Evolutionary conservation across 805 yeast genomes (phyloP), one percentile per base, ranked within the genome.

Genomic region (Candida railenensis): DNA sequence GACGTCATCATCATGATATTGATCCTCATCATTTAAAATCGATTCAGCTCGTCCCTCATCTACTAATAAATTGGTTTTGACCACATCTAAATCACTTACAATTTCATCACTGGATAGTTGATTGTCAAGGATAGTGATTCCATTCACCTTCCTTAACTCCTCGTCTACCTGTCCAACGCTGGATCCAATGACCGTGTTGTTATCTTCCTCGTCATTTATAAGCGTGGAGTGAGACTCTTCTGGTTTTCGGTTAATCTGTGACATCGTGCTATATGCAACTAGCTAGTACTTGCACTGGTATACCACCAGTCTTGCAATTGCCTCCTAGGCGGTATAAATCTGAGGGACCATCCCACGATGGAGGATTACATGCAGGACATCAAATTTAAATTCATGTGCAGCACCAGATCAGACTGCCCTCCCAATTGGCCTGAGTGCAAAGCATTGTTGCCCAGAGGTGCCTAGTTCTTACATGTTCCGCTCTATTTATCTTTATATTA

Each of bases 31-130:
- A 25, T 25, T 25, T 11, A 25, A 25, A 25, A 25, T 11, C 11
- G 30, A 25, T 44, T 48, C 53, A 36, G n/a, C 34, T 40, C 55
- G 53, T 34, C 65, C 54, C 37, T 52, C 53, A 11, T 50, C 45
- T 34, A 59, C 61, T 21, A 63, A 49, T 44, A 48, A 28, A 43
- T 66, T 65, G 8, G 66, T 59, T 30, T 55, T 53, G 33, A 57
- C 51, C 11, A 66, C 53, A 47, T 67, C 73, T 34, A 55, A 55
- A 37, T 56, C 53, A 42, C 50, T 53, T 20, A 68, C 59, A n/a
- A 63, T 39, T 40, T 62, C 66, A 45, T 67, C 71, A 0, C 67
- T 57, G 5, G 71, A 64, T 37, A 64, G 45, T 47, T 64, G 67
- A 33, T 53, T 46, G 19, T 52, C 51, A 12, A 62, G 47, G 1